Evolutionary conservation across 2,329 filamentous ascomycete species (phyloP), one percentile per base, ranked within the genome.

Genomic region (Diaporthe aspalathi): DNA sequence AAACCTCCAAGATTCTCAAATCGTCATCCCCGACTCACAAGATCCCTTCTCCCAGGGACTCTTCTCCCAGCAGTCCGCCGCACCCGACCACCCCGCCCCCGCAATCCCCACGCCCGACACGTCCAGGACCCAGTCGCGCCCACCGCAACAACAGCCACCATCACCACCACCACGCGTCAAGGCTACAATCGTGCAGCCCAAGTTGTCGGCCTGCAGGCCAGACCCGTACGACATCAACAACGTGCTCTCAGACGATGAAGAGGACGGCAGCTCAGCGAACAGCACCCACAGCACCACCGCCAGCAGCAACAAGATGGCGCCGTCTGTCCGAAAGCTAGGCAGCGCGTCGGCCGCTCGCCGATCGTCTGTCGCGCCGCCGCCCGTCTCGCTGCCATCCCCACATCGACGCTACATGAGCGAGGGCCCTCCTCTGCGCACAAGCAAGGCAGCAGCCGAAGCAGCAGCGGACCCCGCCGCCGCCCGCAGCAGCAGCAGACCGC

Each of bases 171-270:
- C 57, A n/a, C 50, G n/a, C 43, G 17, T 57, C 67, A 32, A 60
- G 22, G 8, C 27, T 3, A 20, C 35, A 22, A 17, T 12, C 8
- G 11, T n/a, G 4, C 16, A 29, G 16, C 24, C 7, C 5, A 45
- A 27, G 16, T 11, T 29, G n/a, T 24, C 38, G 11, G 57, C 17
- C 0, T 67, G 35, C 50, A 73, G 67, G 17, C 43, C 68, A 16
- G 71, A 73, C 38, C 71, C 71, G 7, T 73, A 73, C n/a, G 71
- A 73, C 27, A 71, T 73, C 35, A 53, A 40, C 17, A 62, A 32
- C 35, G 68, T 63, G 24, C 32, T 73, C 0, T 60, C 63, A 11
- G 68, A 73, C 22, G 50, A 68, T 9, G 50, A 73, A 2, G 63
- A 67, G 6, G 50, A 73, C 2, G 63, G 62, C 11, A 63, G 71